Evolutionary conservation across 768 basidiomycete species (phyloP), one percentile per base, ranked within the genome.

Genomic region (Mycena latifolia): DNA sequence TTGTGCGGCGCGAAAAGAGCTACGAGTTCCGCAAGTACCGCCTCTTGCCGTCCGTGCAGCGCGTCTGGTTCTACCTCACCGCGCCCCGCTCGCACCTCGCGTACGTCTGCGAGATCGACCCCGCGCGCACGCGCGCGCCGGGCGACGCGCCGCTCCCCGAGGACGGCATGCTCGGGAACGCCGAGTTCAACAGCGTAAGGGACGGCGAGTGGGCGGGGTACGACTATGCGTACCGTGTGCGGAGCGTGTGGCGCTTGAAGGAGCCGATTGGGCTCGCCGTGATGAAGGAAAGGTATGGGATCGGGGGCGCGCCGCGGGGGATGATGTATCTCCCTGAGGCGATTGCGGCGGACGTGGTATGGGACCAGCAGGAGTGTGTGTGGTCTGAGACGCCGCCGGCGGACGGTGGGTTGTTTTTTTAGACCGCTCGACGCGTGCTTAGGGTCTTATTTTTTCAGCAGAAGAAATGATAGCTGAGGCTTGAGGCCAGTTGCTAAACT

Each of bases 11-110:
- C 18, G 50, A 52, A 3, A 52, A 52, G 50, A 52, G 12, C 12
- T 74, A 73, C 71, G 61, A 73, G 69, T 79, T 78, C 69, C 74
- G 77, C 59, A 59, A 67, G 67, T 78, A 77, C 70, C 72, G 75
- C 69, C 77, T 73, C 62, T 14, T 63, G 20, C 52, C 69, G n/a
- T 69, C 66, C 18, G 61, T 79, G 63, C 63, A 61, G 25, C 69
- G 76, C 20, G 69, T 76, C 60, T 76, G 75, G 65, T 75, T 76
- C 73, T 73, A 67, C 73, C 69, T 50, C 58, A 76, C 39, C 47
- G 73, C 73, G 5, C 75, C 73, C 25, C 67, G 71, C 43, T 71
- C 73, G 39, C 66, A 67, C 55, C 69, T 75, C 45, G 70, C 61
- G 50, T 76, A 76, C 62, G 62, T 76, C 48, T 74, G 69, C 68